These are phyloP conservation scores for Puya raimondii DNA, from an alignment of 176 grass and related monocot genomes.

Conservation along the genomic window DNA sequence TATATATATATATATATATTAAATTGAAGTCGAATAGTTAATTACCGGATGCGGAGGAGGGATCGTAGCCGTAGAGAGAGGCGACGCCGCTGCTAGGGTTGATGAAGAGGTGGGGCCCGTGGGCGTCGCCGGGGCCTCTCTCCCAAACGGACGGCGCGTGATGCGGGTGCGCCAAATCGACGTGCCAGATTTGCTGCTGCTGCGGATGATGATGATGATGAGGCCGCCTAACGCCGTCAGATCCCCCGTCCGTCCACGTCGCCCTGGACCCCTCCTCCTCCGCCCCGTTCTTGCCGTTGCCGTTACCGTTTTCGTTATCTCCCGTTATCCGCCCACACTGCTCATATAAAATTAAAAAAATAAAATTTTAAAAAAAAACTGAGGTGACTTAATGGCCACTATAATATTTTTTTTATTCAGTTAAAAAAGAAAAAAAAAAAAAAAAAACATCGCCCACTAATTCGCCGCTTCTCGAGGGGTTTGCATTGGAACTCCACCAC, in stretches of 20 bases:
- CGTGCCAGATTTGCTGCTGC: conserved; percentile 66
- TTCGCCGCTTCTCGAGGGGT: no score
- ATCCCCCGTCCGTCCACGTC: conserved; percentile 35
- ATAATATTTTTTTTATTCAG: no score
- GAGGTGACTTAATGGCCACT: not conserved
- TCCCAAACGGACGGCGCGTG: conserved; percentile 31
- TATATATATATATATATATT: no score
- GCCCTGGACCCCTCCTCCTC: conserved; percentile 48
- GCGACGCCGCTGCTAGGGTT: conserved; percentile 20
- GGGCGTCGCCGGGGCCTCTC: conserved; percentile 1
- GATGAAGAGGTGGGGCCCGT: conserved; percentile 33
- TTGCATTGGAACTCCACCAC: no score
- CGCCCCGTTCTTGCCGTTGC: conserved; percentile 27
- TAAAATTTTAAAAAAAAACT: not conserved
- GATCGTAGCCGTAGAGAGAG: conserved; percentile 54
- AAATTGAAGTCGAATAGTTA: not conserved
- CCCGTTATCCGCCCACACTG: conserved; percentile 49
- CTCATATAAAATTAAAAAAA: not conserved
- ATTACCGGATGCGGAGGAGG: not conserved
- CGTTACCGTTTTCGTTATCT: conserved; percentile 8
- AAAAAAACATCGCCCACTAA: no score
- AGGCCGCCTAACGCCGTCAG: conserved; percentile 40
- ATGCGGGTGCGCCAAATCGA: conserved; percentile 39
- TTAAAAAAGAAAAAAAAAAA: no score
- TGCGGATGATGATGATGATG: conserved; percentile 43